Evolutionary conservation across 805 yeast genomes (phyloP), one percentile per base, ranked within the genome.

Genomic region (Kodamaea hsintzibuensis): DNA sequence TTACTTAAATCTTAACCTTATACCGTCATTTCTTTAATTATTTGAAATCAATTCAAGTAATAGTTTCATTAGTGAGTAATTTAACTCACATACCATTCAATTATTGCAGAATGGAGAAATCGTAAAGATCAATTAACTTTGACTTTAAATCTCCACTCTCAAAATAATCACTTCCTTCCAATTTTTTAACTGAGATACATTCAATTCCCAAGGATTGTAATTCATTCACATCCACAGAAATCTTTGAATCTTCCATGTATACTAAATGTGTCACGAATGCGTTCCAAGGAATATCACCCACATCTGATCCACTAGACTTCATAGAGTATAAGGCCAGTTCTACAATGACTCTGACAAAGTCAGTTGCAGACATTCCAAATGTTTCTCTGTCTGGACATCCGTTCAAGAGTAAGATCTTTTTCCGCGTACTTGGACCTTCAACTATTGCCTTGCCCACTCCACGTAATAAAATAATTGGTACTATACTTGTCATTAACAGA

Each of bases 301-400:
- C 47, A 33, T 17, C 49, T 8, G 51, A 17, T 10, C 52, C 51
- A 48, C 37, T 53, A 49, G 46, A 58, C 53, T 38, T 57, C 30
- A 58, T 60, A 48, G 88, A 83, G 66, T 86, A 85, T 4, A 66
- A 60, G 10, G 86, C 77, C 58, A 88, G 84, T 47, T 79, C 74
- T 30, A 77, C 78, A 5, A 91, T 76, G 3, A 83, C 77, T 17
- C 74, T 66, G 2, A 89, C 72, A 62, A 83, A 88, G 39, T 82
- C 88, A 2, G 69, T 49, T 0, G 92, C 90, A 30, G 74, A 70
- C 77, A 89, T 76, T 0, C 88, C 87, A 49, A 71, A 75, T 0
- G 97, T 91, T 65, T 92, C 98, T 55, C 97, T 76, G 65, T 92
- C 98, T 49, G 71, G 70, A 35, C 82, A 72, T 4, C 96, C 95